Percentiles rank a stretch among this genome's conserved stretches.
Evolutionary conservation across 345 rosid species (phyloP).

Genomic region (Schrenkiella parvula): DNA sequence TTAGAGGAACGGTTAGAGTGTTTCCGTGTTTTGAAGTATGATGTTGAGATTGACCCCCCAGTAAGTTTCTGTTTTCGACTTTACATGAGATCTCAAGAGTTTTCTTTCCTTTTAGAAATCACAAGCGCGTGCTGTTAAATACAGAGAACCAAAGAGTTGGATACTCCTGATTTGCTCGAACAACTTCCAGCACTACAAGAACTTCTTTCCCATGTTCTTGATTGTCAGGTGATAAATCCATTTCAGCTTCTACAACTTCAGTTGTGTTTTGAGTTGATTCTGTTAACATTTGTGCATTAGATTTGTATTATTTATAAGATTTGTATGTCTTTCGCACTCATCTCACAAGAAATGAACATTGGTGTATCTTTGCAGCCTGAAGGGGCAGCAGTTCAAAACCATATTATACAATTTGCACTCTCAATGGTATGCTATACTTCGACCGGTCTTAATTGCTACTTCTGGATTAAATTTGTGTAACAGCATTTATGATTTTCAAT

Average conservation of each 20-base stretch:
- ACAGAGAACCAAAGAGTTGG: conserved; percentile 93
- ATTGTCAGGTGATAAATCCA: conserved; percentile 65
- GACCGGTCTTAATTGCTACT: not conserved
- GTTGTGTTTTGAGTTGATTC: not conserved
- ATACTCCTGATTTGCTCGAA: conserved; percentile 78
- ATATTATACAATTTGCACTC: conserved; percentile 81
- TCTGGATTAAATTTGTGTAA: not conserved
- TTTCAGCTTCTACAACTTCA: not conserved
- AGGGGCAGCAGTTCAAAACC: conserved; percentile 84
- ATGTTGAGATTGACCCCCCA: conserved; percentile 73
- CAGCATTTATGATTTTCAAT: not conserved
- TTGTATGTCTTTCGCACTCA: not conserved
- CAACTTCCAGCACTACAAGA: conserved; percentile 91
- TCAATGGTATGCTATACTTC: conserved; percentile 60
- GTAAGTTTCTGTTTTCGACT: conserved; percentile 46
- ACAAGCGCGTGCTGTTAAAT: not conserved
- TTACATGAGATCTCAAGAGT: not conserved
- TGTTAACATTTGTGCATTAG: not conserved
- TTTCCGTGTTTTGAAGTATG: conserved; percentile 87
- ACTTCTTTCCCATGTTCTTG: conserved; percentile 89
- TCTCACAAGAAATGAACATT: conserved; percentile 11
- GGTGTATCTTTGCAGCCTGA: conserved; percentile 61
- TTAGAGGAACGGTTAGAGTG: conserved; percentile 96
- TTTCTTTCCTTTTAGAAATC: not conserved
- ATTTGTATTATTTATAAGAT: not conserved